Evolutionary conservation across 2,329 filamentous ascomycete genomes (phyloP).

Genomic region (Ophiostoma himal-ulmi): DNA sequence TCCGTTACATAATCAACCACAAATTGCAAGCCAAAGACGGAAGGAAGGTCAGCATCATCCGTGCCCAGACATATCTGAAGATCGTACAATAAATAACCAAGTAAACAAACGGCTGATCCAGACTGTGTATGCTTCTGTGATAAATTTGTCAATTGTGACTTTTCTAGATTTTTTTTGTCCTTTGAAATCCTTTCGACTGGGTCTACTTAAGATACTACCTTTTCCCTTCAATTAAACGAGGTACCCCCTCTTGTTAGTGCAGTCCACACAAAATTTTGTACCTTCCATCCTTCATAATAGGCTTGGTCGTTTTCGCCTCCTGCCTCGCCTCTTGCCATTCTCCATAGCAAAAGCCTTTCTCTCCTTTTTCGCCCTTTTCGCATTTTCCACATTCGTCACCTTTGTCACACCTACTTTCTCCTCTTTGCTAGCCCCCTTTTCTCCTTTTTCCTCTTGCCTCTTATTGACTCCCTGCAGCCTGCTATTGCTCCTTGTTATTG

Average conservation of each 20-base stretch:
- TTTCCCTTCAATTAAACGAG: background rate
- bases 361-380: too few species aligned
- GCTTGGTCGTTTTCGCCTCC: conserved; percentile 2
- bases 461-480: conserved; percentile 1
- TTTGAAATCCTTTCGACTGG: background rate
- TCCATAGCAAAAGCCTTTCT: background rate
- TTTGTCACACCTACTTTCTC: background rate
- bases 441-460: conserved; percentile 7
- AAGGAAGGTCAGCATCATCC: background rate
- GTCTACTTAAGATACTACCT: background rate
- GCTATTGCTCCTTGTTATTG: background rate
- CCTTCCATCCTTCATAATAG: background rate
- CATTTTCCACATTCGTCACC: background rate
- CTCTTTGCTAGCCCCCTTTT: background rate
- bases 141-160: background rate
- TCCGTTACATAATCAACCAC: background rate
- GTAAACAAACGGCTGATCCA: background rate
- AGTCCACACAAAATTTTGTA: background rate
- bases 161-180: background rate
- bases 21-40: background rate
- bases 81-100: background rate
- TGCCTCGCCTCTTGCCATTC: background rate
- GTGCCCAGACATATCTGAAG: background rate
- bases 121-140: background rate
- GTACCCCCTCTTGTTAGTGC: conserved; percentile 1